A percentile compares a stretch with the other conserved stretches of the same genome.
Conservation (phyloP, 148 eudicot genomes). For the Rhododendron griersonianum region DNA sequence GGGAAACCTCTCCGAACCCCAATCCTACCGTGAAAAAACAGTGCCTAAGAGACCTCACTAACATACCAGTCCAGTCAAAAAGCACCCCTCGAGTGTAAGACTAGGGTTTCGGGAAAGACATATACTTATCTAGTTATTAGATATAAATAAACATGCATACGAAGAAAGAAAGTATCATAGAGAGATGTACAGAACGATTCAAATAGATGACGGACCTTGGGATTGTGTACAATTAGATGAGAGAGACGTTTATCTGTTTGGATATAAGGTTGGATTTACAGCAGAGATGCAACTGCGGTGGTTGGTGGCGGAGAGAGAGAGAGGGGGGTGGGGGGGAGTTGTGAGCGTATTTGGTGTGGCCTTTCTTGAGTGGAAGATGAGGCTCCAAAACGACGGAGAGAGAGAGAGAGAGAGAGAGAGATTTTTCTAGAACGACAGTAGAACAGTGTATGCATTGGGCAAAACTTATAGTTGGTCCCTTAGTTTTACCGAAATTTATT, state of each 20-base stretch:
- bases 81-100: background rate
- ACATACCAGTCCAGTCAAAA: background rate
- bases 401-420: background rate
- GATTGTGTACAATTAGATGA: background rate
- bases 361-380: background rate
- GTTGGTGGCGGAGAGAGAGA: background rate
- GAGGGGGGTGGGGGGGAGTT: background rate
- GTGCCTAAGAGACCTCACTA: background rate
- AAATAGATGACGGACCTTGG: background rate
- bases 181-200: background rate
- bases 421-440: background rate
- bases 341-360: background rate
- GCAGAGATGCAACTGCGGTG: background rate
- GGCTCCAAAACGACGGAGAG: constrained; percentile 7
- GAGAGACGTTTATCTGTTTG: background rate
- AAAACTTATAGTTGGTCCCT: background rate
- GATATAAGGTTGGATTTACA: background rate
- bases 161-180: background rate
- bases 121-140: no score
- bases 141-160: background rate
- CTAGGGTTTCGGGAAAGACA: background rate
- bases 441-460: background rate
- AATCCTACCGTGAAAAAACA: background rate
- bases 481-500: background rate
- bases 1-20: background rate